phyloP scores from a whole-genome alignment of 768 basidiomycete genomes.

The Coprinopsis marcescibilis region DNA sequence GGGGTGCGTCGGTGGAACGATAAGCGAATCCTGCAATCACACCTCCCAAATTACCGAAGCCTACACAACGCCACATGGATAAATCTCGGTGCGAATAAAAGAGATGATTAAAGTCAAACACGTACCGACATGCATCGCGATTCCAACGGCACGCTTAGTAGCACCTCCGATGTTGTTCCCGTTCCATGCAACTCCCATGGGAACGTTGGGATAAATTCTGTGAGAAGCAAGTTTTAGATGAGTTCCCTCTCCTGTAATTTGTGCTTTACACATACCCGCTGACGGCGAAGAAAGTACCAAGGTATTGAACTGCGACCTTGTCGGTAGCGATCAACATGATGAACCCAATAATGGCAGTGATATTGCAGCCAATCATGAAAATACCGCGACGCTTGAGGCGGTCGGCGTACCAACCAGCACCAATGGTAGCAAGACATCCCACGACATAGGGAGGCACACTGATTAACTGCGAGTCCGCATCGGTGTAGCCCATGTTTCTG shows the following conservation, averaged over 20 bases:
- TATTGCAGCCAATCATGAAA: slow-evolving; percentile 24
- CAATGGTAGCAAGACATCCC: slow-evolving; percentile 22
- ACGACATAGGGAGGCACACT: slow-evolving; percentile 27
- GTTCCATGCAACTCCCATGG: slow-evolving; percentile 28
- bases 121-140: slow-evolving; percentile 29
- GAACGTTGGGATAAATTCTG: slow-evolving; percentile 28
- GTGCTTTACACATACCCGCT: slow-evolving; percentile 19
- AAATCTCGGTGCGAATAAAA: background rate
- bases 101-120: background rate
- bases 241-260: background rate
- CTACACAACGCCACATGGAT: slow-evolving; percentile 9
- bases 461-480: slow-evolving; percentile 26
- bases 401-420: slow-evolving; percentile 21
- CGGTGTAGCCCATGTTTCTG: slow-evolving; percentile 23
- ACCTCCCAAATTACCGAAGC: slow-evolving; percentile 27
- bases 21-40: slow-evolving; percentile 26
- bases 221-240: background rate
- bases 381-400: slow-evolving; percentile 19
- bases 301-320: slow-evolving; percentile 23
- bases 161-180: slow-evolving; percentile 29
- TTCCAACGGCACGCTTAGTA: slow-evolving; percentile 28
- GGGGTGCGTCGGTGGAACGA: slow-evolving; percentile 22
- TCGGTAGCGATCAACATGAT: slow-evolving; percentile 22
- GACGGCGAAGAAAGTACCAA: slow-evolving; percentile 26
- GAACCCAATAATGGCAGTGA: slow-evolving; percentile 22